A percentile compares a stretch with the other conserved stretches of the same genome.
Evolutionary conservation across 768 basidiomycete species (phyloP).

Genomic region (Russula vinacea): DNA sequence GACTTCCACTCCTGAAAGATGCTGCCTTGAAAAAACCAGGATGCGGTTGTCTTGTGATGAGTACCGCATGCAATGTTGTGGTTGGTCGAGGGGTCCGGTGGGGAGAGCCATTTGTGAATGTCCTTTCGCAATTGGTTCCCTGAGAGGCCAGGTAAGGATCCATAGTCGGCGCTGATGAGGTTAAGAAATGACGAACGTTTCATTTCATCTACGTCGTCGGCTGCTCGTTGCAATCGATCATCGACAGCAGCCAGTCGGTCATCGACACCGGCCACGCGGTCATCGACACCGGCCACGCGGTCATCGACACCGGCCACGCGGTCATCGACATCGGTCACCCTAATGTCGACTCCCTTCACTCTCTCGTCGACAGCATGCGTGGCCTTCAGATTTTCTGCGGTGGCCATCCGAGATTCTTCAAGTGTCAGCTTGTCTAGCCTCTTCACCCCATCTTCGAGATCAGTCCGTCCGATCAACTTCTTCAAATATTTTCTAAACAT

Average conservation of each 20-base stretch:
- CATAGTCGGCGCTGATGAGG: not conserved
- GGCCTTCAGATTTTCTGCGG: not conserved
- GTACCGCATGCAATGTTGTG: not conserved
- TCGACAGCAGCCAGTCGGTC: no score
- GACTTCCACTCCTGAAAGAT: not conserved
- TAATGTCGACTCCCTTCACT: not conserved
- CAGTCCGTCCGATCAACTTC: not conserved
- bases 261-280: no score
- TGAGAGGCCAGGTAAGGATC: not conserved
- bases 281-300: no score
- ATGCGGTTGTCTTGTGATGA: not conserved
- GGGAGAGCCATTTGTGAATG: slow-evolving; percentile 9
- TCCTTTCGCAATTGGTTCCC: not conserved
- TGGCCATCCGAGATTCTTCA: not conserved
- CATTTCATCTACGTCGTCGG: not conserved
- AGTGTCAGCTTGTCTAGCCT: not conserved
- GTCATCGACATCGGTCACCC: no score
- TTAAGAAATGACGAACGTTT: not conserved
- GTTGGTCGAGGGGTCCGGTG: slow-evolving; percentile 11
- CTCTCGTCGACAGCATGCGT: not conserved
- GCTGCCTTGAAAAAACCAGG: slow-evolving; percentile 1
- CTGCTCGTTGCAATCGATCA: no score
- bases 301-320: no score
- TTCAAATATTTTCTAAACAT: not conserved
- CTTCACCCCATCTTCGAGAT: not conserved